A percentile compares a stretch with the other conserved stretches of the same genome.
Evolutionary conservation across 139 green algal genomes (phyloP).

Genomic region (Auxenochlorella protothecoides): DNA sequence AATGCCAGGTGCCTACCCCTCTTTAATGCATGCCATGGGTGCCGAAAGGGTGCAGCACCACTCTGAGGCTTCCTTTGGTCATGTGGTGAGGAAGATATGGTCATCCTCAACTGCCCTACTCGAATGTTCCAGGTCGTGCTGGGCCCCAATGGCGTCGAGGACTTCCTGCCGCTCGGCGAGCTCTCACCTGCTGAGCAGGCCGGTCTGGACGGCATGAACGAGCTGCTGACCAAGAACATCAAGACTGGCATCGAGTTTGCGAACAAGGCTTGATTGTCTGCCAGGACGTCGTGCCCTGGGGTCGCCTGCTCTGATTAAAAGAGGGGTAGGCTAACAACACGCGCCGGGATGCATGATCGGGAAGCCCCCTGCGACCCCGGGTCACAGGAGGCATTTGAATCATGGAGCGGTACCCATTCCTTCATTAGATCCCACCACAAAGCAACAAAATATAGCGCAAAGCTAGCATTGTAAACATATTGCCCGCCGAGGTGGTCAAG

Average conservation of each 20-base stretch:
- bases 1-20: too few species aligned
- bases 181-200: conserved; percentile 78
- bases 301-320: too few species aligned
- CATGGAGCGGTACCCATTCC: too few species aligned
- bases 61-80: conserved; percentile 50
- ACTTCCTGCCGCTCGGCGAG: conserved; percentile 57
- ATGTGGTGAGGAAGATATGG: conserved; percentile 20
- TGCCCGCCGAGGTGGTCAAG: too few species aligned
- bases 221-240: conserved; percentile 67
- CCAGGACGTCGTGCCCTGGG: background rate
- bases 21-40: background rate
- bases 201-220: conserved; percentile 28
- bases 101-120: too few species aligned
- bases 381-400: too few species aligned
- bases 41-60: background rate
- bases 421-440: too few species aligned
- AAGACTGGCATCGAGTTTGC: conserved; percentile 79
- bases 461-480: too few species aligned
- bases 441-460: too few species aligned
- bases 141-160: conserved; percentile 62
- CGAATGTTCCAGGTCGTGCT: conserved; percentile 58
- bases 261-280: conserved; percentile 1
- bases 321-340: too few species aligned
- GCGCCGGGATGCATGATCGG: too few species aligned
- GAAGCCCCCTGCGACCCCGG: too few species aligned